phyloP scores from a whole-genome alignment of 1,139 yeast genomes.

The Candida albicans region DNA sequence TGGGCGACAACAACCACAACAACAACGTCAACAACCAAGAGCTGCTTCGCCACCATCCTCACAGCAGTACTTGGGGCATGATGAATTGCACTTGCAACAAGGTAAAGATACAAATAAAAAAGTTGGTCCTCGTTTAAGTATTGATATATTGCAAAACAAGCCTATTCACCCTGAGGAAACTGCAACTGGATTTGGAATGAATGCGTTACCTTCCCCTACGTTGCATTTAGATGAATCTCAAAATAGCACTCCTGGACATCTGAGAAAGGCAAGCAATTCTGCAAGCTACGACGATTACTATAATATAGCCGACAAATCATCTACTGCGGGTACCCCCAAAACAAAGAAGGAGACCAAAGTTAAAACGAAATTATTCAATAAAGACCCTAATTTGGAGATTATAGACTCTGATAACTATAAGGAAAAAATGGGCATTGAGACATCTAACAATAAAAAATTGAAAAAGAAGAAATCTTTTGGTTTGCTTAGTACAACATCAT shows the following conservation, averaged over 20 bases:
- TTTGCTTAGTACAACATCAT: slow-evolving; percentile 8
- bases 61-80: slow-evolving; percentile 1
- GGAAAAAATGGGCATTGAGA: slow-evolving; percentile 16
- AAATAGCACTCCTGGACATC: slow-evolving; percentile 1
- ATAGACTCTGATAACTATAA: slow-evolving; percentile 16
- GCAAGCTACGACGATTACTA: slow-evolving; percentile 5
- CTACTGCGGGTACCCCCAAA: slow-evolving; percentile 2
- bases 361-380: slow-evolving; percentile 15
- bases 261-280: slow-evolving; percentile 2
- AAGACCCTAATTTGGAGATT: slow-evolving; percentile 15
- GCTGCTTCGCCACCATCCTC: background rate
- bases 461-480: slow-evolving; percentile 29
- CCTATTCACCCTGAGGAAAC: slow-evolving; percentile 2
- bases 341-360: slow-evolving; percentile 13
- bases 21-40: background rate
- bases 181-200: slow-evolving; percentile 3
- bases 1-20: background rate
- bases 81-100: background rate
- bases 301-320: slow-evolving; percentile 2
- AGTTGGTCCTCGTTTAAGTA: background rate
- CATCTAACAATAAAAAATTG: slow-evolving; percentile 15
- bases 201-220: slow-evolving; percentile 6
- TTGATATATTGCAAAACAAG: slow-evolving; percentile 1
- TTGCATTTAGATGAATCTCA: slow-evolving; percentile 2
- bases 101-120: background rate